Conservation (phyloP, 75 land plant species). For the Picea glauca region DNA sequence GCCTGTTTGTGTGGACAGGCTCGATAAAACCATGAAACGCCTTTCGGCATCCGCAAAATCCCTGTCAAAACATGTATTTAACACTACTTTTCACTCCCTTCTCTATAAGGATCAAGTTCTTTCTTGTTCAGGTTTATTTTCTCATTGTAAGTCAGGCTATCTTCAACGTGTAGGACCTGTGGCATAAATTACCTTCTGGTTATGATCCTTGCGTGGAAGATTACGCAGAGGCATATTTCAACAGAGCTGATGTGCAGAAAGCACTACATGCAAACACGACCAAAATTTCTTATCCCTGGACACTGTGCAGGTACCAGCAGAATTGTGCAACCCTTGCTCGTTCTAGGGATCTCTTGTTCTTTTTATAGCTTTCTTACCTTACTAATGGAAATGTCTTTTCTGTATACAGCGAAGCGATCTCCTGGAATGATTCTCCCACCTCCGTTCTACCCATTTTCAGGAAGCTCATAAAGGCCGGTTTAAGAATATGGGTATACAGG, state of each 20-base stretch:
- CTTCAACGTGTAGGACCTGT: neutral
- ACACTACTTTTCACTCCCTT: no score
- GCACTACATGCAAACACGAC: constrained; percentile 85
- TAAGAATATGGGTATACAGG: constrained; percentile 71
- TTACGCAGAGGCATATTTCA: constrained; percentile 55
- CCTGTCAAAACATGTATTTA: no score
- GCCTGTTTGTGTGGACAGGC: constrained; percentile 26
- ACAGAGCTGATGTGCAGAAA: constrained; percentile 68
- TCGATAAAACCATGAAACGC: neutral
- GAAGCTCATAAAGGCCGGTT: constrained; percentile 53
- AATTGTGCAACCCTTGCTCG: neutral
- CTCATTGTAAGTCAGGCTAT: no score
- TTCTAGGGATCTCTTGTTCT: neutral
- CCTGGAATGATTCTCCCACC: constrained; percentile 48
- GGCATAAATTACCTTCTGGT: constrained; percentile 38
- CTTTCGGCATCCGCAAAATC: neutral
- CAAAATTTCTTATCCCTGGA: constrained; percentile 46
- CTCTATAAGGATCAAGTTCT: no score
- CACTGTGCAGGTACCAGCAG: constrained; percentile 60
- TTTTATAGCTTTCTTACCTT: neutral
- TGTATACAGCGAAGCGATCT: constrained; percentile 23
- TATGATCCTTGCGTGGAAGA: constrained; percentile 62
- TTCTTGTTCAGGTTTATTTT: no score
- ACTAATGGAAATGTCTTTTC: neutral
- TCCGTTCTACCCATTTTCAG: constrained; percentile 39